phyloP scores from a whole-genome alignment of 208 protist genomes.

The Crithidia acanthocephali region DNA sequence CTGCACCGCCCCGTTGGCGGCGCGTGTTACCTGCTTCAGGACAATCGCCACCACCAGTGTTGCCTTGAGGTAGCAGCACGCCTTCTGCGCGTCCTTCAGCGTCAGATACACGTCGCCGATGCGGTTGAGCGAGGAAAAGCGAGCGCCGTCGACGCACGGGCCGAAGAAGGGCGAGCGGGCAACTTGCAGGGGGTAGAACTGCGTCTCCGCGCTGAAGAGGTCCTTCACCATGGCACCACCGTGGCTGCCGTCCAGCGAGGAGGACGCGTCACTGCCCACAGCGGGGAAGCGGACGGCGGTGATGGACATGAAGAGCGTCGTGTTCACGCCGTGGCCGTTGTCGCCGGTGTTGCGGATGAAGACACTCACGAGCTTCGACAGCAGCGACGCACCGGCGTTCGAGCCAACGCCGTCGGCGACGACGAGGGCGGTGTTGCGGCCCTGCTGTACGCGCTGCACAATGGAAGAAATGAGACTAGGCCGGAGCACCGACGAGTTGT shows the following conservation, averaged over 20 bases:
- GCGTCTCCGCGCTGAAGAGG: constrained; percentile 23
- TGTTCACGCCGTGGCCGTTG: constrained; percentile 13
- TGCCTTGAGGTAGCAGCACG: constrained; percentile 44
- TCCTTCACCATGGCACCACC: constrained; percentile 14
- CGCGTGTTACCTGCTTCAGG: constrained; percentile 33
- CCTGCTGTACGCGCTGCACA: constrained; percentile 29
- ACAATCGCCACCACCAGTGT: constrained; percentile 39
- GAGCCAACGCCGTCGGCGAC: constrained; percentile 32
- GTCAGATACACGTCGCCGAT: constrained; percentile 37
- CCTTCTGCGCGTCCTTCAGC: constrained; percentile 38
- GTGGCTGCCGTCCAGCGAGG: neutral
- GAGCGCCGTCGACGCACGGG: constrained; percentile 39
- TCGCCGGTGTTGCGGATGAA: constrained; percentile 27
- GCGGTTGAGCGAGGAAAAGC: constrained; percentile 32
- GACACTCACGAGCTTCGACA: constrained; percentile 29
- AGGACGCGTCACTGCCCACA: too few relatives aligned
- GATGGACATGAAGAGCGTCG: constrained; percentile 26
- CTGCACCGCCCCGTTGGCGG: constrained; percentile 5
- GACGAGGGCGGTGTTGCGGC: constrained; percentile 36
- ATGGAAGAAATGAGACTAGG: constrained; percentile 20
- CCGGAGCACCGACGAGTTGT: constrained; percentile 35
- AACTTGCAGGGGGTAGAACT: constrained; percentile 22
- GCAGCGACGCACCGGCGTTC: constrained; percentile 11
- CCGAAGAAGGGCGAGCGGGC: constrained; percentile 54
- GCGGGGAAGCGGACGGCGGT: constrained; percentile 13